Base-by-base conservation (phyloP, 371 early-diverging fungal genomes). In the Nosema muscidifuracis region DNA sequence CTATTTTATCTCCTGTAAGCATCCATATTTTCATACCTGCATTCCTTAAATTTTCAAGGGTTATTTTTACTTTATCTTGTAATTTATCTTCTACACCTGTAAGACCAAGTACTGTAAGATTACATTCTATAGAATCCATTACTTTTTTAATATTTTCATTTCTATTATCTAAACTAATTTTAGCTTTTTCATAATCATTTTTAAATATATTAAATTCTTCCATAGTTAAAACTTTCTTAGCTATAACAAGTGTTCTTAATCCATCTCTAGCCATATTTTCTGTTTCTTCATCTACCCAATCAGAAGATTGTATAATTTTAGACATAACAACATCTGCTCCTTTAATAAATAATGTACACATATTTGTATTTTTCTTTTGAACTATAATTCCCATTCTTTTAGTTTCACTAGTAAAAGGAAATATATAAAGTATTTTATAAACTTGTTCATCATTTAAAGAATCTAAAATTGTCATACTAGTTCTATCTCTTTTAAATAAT, bases 321-420 rank as follows among this genome's bases (percentile, higher is more conserved):
- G 87, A 80, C 96, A 98, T 96, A 0, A 94, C 93, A 0, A 87
- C 86, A 86, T 98, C 99, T 0, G 99, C 99, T 2, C 99, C 99
- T 85, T 98, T 98, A 77, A 91, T 85, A 76, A 89, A 90, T 75
- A 97, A 93, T 1, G 84, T 83, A 62, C 89, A 87, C 74, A 73
- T 61, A 26, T 85, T 85, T 0, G 87, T 87, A 10, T 83, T 72
- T 20, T 74, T 67, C 58, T 91, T 88, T 18, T 87, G 84, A 16
- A 96, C 87, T 55, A 97, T 88, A 51, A 99, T 92, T 34, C 96
- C 95, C 99, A 99, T 99, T 67, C 97, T 87, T 82, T 97, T 97
- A 1, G 89, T 89, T 78, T 95, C 97, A 74, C 90, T 90, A 9
- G 95, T 92, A 80, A 97, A 99, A 6, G 95, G 94, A 74, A 97